Evolutionary conservation across 2,329 filamentous ascomycete species (phyloP).

Genomic region (Neopestalotiopsis rosae): DNA sequence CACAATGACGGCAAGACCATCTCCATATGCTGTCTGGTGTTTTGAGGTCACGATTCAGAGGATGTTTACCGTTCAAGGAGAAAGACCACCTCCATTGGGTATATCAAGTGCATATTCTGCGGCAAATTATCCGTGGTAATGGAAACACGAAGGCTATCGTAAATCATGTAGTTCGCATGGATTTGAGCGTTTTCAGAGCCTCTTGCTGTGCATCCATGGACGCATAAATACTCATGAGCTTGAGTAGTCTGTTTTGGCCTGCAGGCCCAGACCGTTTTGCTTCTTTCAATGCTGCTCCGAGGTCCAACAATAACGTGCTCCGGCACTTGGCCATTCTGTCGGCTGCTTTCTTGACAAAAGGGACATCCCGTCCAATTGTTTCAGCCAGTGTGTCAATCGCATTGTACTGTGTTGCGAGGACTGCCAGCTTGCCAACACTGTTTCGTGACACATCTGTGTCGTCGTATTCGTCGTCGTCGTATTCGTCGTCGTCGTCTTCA

Average conservation of each 20-base stretch:
- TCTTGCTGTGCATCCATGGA: constrained; percentile 57
- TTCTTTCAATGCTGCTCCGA: constrained; percentile 54
- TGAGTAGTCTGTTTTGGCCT: constrained; percentile 53
- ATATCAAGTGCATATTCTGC: not conserved
- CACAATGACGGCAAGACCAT: not conserved
- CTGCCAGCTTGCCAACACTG: constrained; percentile 51
- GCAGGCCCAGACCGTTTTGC: constrained; percentile 46
- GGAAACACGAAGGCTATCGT: not conserved
- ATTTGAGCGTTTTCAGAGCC: constrained; percentile 55
- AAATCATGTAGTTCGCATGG: constrained; percentile 28
- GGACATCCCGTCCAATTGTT: constrained; percentile 50
- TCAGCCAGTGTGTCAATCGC: constrained; percentile 48
- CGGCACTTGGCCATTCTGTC: constrained; percentile 59
- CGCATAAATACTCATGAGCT: constrained; percentile 59
- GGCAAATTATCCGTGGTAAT: not conserved
- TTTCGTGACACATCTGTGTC: constrained; percentile 46
- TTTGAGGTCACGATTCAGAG: too few relatives aligned
- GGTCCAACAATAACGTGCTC: constrained; percentile 61
- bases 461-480: constrained; percentile 32
- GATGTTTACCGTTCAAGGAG: not conserved
- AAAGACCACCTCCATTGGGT: too few relatives aligned
- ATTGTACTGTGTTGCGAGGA: constrained; percentile 52
- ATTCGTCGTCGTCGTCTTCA: constrained; percentile 36
- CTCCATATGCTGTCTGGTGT: not conserved
- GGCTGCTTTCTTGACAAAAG: constrained; percentile 57